Conservation (phyloP, 2,329 filamentous ascomycete genomes). For the Massarina eburnea region DNA sequence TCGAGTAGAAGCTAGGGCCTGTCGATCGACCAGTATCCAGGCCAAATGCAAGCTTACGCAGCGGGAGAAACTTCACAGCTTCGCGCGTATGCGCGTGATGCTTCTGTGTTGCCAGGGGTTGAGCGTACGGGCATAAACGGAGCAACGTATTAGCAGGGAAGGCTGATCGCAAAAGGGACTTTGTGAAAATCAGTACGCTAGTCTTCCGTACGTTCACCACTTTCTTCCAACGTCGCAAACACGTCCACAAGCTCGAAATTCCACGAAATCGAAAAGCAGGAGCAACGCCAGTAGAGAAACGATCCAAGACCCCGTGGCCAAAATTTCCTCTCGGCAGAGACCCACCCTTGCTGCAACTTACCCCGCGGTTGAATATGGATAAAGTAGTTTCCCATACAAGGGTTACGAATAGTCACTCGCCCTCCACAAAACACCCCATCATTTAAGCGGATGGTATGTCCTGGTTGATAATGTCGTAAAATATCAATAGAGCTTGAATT, state of each 20-base stretch:
- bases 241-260: too few relatives aligned
- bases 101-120: not conserved
- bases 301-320: not conserved
- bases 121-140: not conserved
- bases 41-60: constrained; percentile 1
- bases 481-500: constrained; percentile 4
- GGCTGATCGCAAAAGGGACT: too few relatives aligned
- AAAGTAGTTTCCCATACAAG: constrained; percentile 12
- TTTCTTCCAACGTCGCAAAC: too few relatives aligned
- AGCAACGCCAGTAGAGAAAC: not conserved
- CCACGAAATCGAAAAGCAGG: too few relatives aligned
- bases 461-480: not conserved
- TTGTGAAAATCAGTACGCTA: too few relatives aligned
- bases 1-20: not conserved
- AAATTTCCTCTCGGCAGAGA: not conserved
- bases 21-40: constrained; percentile 10
- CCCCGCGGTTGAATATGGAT: constrained; percentile 38
- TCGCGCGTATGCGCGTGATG: constrained; percentile 10
- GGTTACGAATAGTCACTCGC: not conserved
- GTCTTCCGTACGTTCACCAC: too few relatives aligned
- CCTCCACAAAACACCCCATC: constrained; percentile 3
- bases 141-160: too few relatives aligned
- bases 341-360: constrained; percentile 11
- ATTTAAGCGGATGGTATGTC: constrained; percentile 6
- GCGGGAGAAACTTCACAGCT: not conserved